Evolutionary conservation across 192 early-diverging fungal genomes (phyloP).

Genomic region (Mortierella alpina): DNA sequence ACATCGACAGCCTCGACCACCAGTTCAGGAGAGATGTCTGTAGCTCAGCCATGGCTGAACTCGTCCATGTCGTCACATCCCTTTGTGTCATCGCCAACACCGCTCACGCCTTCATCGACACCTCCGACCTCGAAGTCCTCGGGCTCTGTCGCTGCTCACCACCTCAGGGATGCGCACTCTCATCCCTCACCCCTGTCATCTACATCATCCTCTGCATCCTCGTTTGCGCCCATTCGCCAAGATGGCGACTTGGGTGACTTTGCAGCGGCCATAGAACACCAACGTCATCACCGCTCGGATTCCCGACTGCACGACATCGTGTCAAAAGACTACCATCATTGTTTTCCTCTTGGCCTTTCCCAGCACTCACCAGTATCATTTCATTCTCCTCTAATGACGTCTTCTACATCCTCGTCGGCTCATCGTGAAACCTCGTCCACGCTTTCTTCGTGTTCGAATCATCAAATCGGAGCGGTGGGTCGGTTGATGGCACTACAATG

Average conservation of each 20-base stretch:
- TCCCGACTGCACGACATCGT: no score
- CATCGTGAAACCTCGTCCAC: not conserved
- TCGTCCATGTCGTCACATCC: not conserved
- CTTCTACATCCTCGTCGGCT: not conserved
- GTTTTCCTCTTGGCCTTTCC: not conserved
- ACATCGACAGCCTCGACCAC: not conserved
- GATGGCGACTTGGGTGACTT: no score
- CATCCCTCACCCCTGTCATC: not conserved
- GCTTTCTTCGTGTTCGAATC: not conserved
- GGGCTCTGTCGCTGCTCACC: not conserved
- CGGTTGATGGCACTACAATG: conserved; percentile 18
- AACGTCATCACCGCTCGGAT: no score
- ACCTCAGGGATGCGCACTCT: not conserved
- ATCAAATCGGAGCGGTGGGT: conserved; percentile 5
- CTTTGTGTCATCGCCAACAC: not conserved
- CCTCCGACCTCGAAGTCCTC: not conserved
- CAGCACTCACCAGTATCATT: not conserved
- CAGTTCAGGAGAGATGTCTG: not conserved
- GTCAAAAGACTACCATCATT: no score
- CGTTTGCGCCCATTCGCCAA: no score
- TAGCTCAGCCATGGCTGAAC: not conserved
- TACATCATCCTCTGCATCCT: no score
- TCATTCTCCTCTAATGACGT: not conserved
- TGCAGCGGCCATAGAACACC: no score
- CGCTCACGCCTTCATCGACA: not conserved